These are phyloP conservation scores for Macrolepiota albuminosa DNA, from an alignment of 768 basidiomycete species.

Conservation along the genomic window DNA sequence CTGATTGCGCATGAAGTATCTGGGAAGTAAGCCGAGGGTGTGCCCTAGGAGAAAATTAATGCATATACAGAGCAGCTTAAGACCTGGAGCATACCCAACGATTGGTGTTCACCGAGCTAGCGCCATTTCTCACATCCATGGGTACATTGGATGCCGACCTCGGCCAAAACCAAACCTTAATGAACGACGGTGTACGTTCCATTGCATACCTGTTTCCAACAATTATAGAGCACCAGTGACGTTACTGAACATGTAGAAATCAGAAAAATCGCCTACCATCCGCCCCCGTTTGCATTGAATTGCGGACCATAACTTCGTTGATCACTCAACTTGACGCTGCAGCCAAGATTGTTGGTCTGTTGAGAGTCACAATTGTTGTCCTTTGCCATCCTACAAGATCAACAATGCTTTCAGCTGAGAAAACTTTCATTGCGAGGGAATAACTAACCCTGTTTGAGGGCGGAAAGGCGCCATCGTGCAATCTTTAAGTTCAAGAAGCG, in stretches of 20 bases:
- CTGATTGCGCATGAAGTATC: slow-evolving; percentile 52
- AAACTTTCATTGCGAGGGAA: background rate
- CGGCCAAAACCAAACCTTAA: slow-evolving; percentile 74
- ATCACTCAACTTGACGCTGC: slow-evolving; percentile 43
- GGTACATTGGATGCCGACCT: slow-evolving; percentile 40
- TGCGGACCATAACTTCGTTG: slow-evolving; percentile 48
- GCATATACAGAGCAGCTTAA: background rate
- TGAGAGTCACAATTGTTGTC: slow-evolving; percentile 45
- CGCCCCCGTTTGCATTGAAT: slow-evolving; percentile 58
- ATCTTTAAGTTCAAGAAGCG: slow-evolving; percentile 22
- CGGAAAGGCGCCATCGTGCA: slow-evolving; percentile 51
- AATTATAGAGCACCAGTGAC: background rate
- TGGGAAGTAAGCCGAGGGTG: slow-evolving; percentile 59
- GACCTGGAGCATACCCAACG: slow-evolving; percentile 40
- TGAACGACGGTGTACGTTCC: slow-evolving; percentile 50
- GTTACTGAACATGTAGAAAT: background rate
- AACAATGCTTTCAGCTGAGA: background rate
- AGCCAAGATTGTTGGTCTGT: slow-evolving; percentile 48
- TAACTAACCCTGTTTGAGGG: slow-evolving; percentile 39
- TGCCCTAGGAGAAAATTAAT: slow-evolving; percentile 34
- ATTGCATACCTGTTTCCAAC: slow-evolving; percentile 47
- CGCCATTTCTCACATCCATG: slow-evolving; percentile 38
- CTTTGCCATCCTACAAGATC: slow-evolving; percentile 25
- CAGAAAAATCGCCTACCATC: slow-evolving; percentile 39
- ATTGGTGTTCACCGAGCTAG: slow-evolving; percentile 38